Percentiles rank a stretch among this genome's conserved stretches.
Evolutionary conservation across 2,329 filamentous ascomycete species (phyloP).

Genomic region (Verticillium nubilum): DNA sequence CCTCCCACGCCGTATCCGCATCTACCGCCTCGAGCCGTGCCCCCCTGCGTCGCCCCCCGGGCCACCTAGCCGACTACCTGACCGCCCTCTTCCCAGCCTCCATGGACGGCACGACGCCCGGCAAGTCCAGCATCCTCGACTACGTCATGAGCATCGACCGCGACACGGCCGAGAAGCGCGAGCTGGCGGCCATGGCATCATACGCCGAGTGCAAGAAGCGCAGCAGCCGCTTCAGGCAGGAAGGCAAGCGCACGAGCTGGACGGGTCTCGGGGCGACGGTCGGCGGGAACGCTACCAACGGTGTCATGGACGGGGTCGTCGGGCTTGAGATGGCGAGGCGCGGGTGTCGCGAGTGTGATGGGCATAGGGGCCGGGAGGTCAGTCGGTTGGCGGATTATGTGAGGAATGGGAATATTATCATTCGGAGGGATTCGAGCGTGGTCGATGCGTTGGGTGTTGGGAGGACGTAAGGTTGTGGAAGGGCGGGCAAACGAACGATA

Average conservation of each 20-base stretch:
- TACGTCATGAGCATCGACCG: slow-evolving; percentile 29
- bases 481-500: not conserved
- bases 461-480: not conserved
- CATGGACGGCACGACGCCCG: slow-evolving; percentile 12
- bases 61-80: slow-evolving; percentile 28
- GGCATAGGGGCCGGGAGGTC: slow-evolving; percentile 25
- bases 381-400: slow-evolving; percentile 21
- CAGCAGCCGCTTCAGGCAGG: slow-evolving; percentile 1
- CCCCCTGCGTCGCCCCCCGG: not conserved
- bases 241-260: slow-evolving; percentile 31
- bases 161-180: slow-evolving; percentile 34
- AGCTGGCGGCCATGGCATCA: slow-evolving; percentile 31
- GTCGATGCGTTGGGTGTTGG: slow-evolving; percentile 10
- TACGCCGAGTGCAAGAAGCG: slow-evolving; percentile 17
- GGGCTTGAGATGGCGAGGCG: slow-evolving; percentile 27
- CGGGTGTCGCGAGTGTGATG: slow-evolving; percentile 24
- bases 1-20: slow-evolving; percentile 5
- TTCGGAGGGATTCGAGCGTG: slow-evolving; percentile 7
- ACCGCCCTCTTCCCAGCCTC: slow-evolving; percentile 25
- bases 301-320: slow-evolving; percentile 25
- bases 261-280: slow-evolving; percentile 30
- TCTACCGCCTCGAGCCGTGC: not conserved
- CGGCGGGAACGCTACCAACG: slow-evolving; percentile 14
- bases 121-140: slow-evolving; percentile 20
- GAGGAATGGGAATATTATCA: not conserved